Evolutionary conservation across 2,329 filamentous ascomycete species (phyloP).

Genomic region (Thielaviopsis ethacetica): DNA sequence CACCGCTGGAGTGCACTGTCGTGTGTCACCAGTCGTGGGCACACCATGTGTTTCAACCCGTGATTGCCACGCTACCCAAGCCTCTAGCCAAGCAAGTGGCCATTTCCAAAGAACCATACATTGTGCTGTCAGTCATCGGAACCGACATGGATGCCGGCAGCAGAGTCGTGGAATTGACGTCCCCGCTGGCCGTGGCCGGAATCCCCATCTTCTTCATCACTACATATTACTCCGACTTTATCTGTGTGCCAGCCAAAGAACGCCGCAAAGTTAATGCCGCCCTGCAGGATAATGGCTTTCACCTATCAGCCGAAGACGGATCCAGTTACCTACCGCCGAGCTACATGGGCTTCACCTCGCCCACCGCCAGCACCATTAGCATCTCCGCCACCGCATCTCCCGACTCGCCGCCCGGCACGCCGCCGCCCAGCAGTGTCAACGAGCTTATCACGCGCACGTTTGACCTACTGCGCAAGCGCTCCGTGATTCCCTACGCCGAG

Average conservation of each 20-base stretch:
- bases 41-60: slow-evolving; percentile 56
- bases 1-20: slow-evolving; percentile 80
- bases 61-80: slow-evolving; percentile 45
- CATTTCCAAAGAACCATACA: slow-evolving; percentile 69
- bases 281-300: slow-evolving; percentile 64
- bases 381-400: slow-evolving; percentile 17
- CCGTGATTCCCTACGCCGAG: slow-evolving; percentile 58
- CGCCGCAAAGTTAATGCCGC: slow-evolving; percentile 59
- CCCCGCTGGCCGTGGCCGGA: slow-evolving; percentile 74
- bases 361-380: slow-evolving; percentile 17
- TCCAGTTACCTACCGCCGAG: slow-evolving; percentile 18
- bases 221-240: slow-evolving; percentile 95
- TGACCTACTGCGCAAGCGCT: slow-evolving; percentile 58
- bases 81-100: slow-evolving; percentile 39
- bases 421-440: slow-evolving; percentile 58
- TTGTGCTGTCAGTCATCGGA: slow-evolving; percentile 78
- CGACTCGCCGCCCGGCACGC: slow-evolving; percentile 41
- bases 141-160: slow-evolving; percentile 83
- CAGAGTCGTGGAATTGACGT: slow-evolving; percentile 79
- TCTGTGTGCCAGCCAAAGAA: slow-evolving; percentile 67
- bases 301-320: slow-evolving; percentile 53
- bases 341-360: slow-evolving; percentile 13
- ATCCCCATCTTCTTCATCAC: slow-evolving; percentile 98
- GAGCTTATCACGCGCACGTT: slow-evolving; percentile 79
- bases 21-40: slow-evolving; percentile 70